These are phyloP conservation scores for Urostyla sp. DNA, from an alignment of 73 alveolate species.

Conservation along the genomic window DNA sequence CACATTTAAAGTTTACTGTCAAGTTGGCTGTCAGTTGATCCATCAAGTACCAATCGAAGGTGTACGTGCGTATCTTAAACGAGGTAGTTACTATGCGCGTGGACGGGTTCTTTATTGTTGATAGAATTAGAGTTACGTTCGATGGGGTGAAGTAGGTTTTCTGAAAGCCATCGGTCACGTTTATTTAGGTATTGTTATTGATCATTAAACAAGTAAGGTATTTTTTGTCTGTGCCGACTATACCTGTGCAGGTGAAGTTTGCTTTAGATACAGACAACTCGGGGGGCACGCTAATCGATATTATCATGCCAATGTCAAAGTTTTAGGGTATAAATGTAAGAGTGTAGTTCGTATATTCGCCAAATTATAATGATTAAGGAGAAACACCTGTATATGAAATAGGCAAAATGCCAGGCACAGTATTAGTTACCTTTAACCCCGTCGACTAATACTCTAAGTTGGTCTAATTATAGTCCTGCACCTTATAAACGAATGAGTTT, in stretches of 20 bases:
- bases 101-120: background rate
- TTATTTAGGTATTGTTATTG: background rate
- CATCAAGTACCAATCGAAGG: slow-evolving; percentile 44
- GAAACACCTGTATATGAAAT: background rate
- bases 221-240: background rate
- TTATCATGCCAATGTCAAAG: slow-evolving; percentile 5
- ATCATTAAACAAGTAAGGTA: slow-evolving; percentile 10
- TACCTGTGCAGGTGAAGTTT: slow-evolving; percentile 14
- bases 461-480: slow-evolving; percentile 2
- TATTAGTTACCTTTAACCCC: background rate
- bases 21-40: slow-evolving; percentile 41
- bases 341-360: background rate
- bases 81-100: slow-evolving; percentile 25
- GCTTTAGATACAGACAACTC: background rate
- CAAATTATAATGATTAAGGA: slow-evolving; percentile 7
- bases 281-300: background rate
- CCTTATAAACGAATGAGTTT: background rate
- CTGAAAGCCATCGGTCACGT: slow-evolving; percentile 6
- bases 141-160: background rate
- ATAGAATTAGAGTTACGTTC: slow-evolving; percentile 37
- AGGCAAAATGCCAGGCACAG: background rate
- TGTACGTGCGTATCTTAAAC: slow-evolving; percentile 28
- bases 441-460: background rate
- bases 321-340: background rate
- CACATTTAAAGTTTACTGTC: slow-evolving; percentile 30